Percentiles rank a stretch among this genome's conserved stretches.
Evolutionary conservation across 108 stramenopile genomes (phyloP).

Genomic region (Nitzschia sp.): DNA sequence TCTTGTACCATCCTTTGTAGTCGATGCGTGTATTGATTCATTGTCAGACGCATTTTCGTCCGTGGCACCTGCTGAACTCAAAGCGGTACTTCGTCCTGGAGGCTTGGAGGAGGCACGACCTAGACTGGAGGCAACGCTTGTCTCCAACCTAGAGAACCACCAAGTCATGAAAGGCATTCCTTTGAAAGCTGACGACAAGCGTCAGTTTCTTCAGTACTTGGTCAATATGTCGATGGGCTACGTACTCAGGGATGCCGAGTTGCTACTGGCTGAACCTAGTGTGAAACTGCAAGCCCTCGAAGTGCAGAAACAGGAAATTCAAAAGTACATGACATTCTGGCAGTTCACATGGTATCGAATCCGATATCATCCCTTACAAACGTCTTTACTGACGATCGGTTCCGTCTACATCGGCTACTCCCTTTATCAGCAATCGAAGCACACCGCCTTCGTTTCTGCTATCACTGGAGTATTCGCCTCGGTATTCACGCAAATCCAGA

Average conservation of each 20-base stretch:
- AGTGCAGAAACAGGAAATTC: slow-evolving; percentile 1
- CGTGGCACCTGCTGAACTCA: slow-evolving; percentile 18
- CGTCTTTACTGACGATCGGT: neutral
- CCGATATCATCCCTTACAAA: neutral
- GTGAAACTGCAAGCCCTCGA: slow-evolving; percentile 16
- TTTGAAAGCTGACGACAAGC: neutral
- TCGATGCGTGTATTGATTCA: slow-evolving; percentile 13
- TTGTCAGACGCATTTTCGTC: slow-evolving; percentile 4
- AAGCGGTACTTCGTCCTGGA: slow-evolving; percentile 9
- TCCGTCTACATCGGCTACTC: neutral
- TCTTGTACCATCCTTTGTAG: slow-evolving; percentile 10
- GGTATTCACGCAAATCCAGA: neutral
- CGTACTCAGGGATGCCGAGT: slow-evolving; percentile 16
- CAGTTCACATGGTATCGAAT: slow-evolving; percentile 24
- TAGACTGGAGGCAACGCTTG: slow-evolving; percentile 1
- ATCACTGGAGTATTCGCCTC: neutral
- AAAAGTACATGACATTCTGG: slow-evolving; percentile 10
- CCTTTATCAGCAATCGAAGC: slow-evolving; percentile 16
- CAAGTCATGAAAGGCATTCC: neutral
- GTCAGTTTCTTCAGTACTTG: slow-evolving; percentile 4
- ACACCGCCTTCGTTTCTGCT: neutral
- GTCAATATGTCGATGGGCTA: slow-evolving; percentile 14
- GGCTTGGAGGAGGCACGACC: slow-evolving; percentile 18
- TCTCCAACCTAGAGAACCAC: slow-evolving; percentile 10
- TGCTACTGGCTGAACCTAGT: slow-evolving; percentile 2